These are phyloP conservation scores for Nephelium lappaceum DNA, from an alignment of 345 rosid species.

Conservation along the genomic window DNA sequence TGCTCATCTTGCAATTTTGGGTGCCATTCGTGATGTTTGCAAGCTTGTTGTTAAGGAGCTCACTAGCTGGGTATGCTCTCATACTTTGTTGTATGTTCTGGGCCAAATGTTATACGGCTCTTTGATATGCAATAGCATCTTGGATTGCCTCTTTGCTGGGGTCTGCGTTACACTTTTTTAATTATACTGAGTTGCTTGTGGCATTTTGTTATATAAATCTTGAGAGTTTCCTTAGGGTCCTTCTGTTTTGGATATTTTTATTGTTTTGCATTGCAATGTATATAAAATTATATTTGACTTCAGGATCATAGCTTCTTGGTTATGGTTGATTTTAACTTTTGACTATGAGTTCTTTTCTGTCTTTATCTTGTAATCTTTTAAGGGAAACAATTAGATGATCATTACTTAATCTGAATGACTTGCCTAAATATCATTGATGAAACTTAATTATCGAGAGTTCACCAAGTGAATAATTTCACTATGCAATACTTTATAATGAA, in stretches of 20 bases:
- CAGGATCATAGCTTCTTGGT: no score
- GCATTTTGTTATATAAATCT: not conserved
- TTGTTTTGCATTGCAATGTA: not conserved
- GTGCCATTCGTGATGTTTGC: conserved; percentile 92
- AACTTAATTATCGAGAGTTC: not conserved
- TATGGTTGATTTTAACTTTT: not conserved
- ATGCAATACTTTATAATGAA: no score
- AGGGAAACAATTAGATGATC: no score
- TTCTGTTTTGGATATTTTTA: conserved; percentile 1
- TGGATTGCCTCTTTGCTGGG: not conserved
- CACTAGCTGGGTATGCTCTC: conserved; percentile 87
- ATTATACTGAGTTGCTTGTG: not conserved
- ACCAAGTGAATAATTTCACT: not conserved
- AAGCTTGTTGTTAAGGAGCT: conserved; percentile 94
- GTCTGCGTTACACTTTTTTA: not conserved
- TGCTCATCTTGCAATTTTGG: conserved; percentile 83
- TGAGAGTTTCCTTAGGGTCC: not conserved
- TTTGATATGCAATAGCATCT: conserved; percentile 5
- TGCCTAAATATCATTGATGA: not conserved
- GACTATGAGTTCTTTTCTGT: not conserved
- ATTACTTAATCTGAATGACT: not conserved
- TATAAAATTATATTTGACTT: not conserved
- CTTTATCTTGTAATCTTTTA: no score
- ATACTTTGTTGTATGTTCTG: not conserved
- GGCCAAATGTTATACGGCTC: not conserved